Conservation (phyloP, 768 basidiomycete genomes). For the Auriculariales sp. region DNA sequence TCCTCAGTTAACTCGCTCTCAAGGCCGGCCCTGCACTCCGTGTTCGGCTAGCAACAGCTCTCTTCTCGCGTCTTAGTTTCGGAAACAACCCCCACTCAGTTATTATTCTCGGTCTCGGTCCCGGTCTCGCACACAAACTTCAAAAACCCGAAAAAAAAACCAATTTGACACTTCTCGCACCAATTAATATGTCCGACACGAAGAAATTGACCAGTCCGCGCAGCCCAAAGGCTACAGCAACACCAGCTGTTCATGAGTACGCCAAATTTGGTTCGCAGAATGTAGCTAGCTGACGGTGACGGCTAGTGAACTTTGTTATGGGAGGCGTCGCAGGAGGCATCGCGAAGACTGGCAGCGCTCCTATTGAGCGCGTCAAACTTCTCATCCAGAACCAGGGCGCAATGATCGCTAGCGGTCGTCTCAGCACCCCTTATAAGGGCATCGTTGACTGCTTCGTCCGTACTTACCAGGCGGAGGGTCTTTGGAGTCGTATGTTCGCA, state of each 20-base stretch:
- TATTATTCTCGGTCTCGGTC: no score
- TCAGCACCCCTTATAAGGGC: slow-evolving; percentile 22
- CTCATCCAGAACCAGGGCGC: slow-evolving; percentile 23
- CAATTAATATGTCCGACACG: no score
- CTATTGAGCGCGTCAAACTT: slow-evolving; percentile 35
- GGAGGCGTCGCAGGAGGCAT: slow-evolving; percentile 15
- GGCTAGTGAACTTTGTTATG: slow-evolving; percentile 13
- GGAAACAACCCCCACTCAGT: no score
- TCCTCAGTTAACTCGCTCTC: no score
- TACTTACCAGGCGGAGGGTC: slow-evolving; percentile 23
- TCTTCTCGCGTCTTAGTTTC: no score
- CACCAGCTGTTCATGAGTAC: no score
- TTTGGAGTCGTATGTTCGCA: slow-evolving; percentile 11
- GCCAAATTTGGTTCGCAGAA: not conserved
- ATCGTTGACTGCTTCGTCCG: slow-evolving; percentile 21
- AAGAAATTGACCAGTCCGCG: not conserved
- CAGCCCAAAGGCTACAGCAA: no score
- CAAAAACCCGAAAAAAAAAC: no score
- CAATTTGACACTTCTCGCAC: no score
- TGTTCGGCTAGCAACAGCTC: no score
- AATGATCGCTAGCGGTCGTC: slow-evolving; percentile 17
- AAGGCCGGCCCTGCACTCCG: no score
- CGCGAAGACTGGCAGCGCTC: slow-evolving; percentile 34
- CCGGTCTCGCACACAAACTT: no score
- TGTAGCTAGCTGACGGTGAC: not conserved